Base-by-base conservation (phyloP, 345 rosid species). In the Eucalyptus cloeziana region DNA sequence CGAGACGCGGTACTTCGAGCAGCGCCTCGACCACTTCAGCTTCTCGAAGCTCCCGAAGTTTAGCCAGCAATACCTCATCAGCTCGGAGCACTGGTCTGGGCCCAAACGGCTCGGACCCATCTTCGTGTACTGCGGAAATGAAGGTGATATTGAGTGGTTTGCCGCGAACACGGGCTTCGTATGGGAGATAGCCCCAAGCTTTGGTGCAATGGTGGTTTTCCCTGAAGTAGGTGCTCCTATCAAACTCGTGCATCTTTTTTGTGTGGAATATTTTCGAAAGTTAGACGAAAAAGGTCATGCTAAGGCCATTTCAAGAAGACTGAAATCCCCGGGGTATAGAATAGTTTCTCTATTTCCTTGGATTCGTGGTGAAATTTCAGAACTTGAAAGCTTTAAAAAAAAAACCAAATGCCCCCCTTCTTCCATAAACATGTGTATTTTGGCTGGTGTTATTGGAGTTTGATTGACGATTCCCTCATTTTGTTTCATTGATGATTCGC, bases 141-240 rank as follows among this genome's bases (percentile, higher is more conserved):
- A 96, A 91, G 99, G 97, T 44, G 95, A 95, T 86, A 96, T 96
- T 86, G 96, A 93, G 50, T 96, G 99, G 99, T 96, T 96, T 90
- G 97, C 99, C 25, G 90, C 87, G 3, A 96, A 96, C 89, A 91
- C 97, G 1, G 97, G 99, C 54, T 95, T 96, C 76, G 71, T 96
- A 8, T 96, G 99, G 99, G 99, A 96, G 19, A 91, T 95, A 27
- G 97, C 97, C 27, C 97, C 99, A 3, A 93, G 76, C 81, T 96
- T 96, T 44, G 99, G 97, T 43, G 99, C 97, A 88, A 91, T 95
- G 93, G 94, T 96, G 87, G 89, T 96, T 87, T 96, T 96, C 90
- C 97, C 97, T 7, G 99, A 96, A 96, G 98, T 95, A 88, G 24
- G 81, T 37, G 45, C 81, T 71, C 45, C 10, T 19, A 64, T 64